A percentile compares a stretch with the other conserved stretches of the same genome.
These are phyloP conservation scores for Filobasidium wieringae DNA, from an alignment of 768 basidiomycete species.

Conservation along the genomic window DNA sequence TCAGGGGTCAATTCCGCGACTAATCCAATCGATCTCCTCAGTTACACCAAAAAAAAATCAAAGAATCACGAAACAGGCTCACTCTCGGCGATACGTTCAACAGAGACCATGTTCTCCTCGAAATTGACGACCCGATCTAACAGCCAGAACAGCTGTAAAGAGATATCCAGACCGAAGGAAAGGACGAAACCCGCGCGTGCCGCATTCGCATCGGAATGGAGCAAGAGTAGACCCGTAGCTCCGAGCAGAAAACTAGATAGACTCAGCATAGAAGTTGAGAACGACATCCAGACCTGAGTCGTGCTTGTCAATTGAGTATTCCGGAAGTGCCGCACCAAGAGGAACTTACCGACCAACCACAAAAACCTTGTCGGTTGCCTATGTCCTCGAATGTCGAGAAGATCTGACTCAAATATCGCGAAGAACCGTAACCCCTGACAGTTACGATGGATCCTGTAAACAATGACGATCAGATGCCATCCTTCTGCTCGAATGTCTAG, in stretches of 20 bases:
- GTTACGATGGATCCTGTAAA: slow-evolving; percentile 22
- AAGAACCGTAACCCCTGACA: slow-evolving; percentile 1
- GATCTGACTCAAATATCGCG: background rate
- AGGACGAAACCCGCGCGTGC: slow-evolving; percentile 33
- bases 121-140: slow-evolving; percentile 25
- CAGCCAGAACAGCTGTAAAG: slow-evolving; percentile 19
- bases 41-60: background rate
- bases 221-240: slow-evolving; percentile 25
- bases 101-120: slow-evolving; percentile 35
- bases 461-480: background rate
- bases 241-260: slow-evolving; percentile 25
- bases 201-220: slow-evolving; percentile 19
- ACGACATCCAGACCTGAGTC: slow-evolving; percentile 22
- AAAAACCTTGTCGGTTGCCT: slow-evolving; percentile 19
- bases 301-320: background rate
- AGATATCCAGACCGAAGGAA: slow-evolving; percentile 24
- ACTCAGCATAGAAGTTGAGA: slow-evolving; percentile 18
- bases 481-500: background rate
- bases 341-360: slow-evolving; percentile 21
- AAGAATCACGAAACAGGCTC: background rate
- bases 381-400: slow-evolving; percentile 18
- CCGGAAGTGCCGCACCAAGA: background rate
- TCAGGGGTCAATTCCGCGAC: slow-evolving; percentile 22
- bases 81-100: slow-evolving; percentile 35
- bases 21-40: background rate